Conservation (phyloP, 73 alveolate species). For the Tetrahymena malaccensis region DNA sequence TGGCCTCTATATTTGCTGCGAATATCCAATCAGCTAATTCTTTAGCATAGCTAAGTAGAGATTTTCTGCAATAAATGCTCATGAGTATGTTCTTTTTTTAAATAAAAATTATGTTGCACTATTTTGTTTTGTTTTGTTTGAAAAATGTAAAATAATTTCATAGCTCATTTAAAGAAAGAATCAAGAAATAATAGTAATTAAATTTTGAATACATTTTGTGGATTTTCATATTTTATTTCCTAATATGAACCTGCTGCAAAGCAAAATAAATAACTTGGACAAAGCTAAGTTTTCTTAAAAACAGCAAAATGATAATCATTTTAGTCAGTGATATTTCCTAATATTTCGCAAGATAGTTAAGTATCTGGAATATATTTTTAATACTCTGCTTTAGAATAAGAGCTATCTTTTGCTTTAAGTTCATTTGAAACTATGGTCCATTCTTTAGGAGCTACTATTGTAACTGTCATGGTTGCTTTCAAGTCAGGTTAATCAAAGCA, state of each 20-base stretch:
- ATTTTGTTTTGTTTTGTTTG: too few relatives aligned
- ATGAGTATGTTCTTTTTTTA: slow-evolving; percentile 52
- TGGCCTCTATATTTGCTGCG: slow-evolving; percentile 72
- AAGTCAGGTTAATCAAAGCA: slow-evolving; percentile 97
- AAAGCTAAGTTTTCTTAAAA: slow-evolving; percentile 13
- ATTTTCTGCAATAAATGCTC: slow-evolving; percentile 58
- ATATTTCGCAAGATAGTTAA: neutral
- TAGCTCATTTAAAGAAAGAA: too few relatives aligned
- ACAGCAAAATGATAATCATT: neutral
- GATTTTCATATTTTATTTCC: slow-evolving; percentile 7
- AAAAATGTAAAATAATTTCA: neutral
- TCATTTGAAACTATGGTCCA: slow-evolving; percentile 92
- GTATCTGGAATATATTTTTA: neutral
- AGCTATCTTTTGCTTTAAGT: neutral
- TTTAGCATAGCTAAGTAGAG: slow-evolving; percentile 47
- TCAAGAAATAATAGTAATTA: neutral
- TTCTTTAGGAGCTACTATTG: slow-evolving; percentile 78
- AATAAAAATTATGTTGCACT: neutral
- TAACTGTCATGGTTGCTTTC: slow-evolving; percentile 74
- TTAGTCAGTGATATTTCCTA: neutral
- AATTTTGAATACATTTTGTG: slow-evolving; percentile 10
- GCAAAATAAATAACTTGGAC: slow-evolving; percentile 41
- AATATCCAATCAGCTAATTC: slow-evolving; percentile 50
- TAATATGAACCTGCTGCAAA: slow-evolving; percentile 52
- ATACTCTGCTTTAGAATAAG: neutral